phyloP scores from a whole-genome alignment of 2,329 filamentous ascomycete genomes.

The Fusarium nematophilum region DNA sequence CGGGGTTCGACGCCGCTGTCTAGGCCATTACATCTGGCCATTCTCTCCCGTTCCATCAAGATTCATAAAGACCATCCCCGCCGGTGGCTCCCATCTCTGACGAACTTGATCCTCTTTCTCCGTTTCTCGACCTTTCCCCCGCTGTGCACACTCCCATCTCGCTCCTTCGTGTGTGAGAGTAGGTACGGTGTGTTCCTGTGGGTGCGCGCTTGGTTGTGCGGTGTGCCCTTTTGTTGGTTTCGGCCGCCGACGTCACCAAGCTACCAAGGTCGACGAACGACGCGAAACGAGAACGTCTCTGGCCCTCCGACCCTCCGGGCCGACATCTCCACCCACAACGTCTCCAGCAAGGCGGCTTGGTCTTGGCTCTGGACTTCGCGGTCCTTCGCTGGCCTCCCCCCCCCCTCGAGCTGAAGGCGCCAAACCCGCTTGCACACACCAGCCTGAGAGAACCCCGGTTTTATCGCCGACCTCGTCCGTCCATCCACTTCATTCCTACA shows the following conservation, averaged over 20 bases:
- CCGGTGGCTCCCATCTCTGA: constrained; percentile 1
- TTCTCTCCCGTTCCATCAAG: constrained; percentile 21
- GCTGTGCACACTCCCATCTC: constrained; percentile 8
- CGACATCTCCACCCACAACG: constrained; percentile 45
- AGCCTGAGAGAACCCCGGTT: constrained; percentile 38
- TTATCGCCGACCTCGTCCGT: constrained; percentile 44
- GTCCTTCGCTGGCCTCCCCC: constrained; percentile 28
- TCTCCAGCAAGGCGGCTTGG: constrained; percentile 42
- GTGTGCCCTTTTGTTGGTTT: constrained; percentile 37
- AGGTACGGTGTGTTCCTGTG: constrained; percentile 26
- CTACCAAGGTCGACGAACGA: constrained; percentile 38
- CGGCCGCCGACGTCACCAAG: constrained; percentile 45
- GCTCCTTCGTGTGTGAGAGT: constrained; percentile 13
- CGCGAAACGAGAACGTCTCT: constrained; percentile 40
- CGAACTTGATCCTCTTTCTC: constrained; percentile 7
- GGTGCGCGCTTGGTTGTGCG: constrained; percentile 32
- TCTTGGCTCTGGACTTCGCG: constrained; percentile 39
- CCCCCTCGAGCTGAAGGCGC: constrained; percentile 45
- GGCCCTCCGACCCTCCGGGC: constrained; percentile 44
- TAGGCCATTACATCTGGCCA: constrained; percentile 12
- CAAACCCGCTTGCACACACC: constrained; percentile 47
- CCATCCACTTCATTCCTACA: constrained; percentile 41
- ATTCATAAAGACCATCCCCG: constrained; percentile 32
- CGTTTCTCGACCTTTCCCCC: constrained; percentile 9
- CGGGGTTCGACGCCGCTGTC: constrained; percentile 14